Percentiles rank a stretch among this genome's conserved stretches.
Conservation (phyloP, 148 eudicot genomes). For the Camellia japonica region DNA sequence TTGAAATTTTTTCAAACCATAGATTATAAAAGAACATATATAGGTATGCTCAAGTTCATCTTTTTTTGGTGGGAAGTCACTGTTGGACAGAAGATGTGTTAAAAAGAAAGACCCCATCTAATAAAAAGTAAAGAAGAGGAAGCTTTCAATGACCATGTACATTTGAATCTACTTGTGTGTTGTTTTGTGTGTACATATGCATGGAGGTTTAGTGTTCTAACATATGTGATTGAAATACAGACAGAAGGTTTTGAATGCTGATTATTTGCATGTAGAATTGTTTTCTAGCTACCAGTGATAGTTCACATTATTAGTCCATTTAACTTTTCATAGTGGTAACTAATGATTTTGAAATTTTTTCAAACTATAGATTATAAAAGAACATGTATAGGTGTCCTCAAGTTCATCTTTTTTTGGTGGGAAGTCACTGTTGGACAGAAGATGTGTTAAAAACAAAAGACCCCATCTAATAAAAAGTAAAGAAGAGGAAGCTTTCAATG, state of each 20-base stretch:
- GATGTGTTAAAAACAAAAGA: background rate
- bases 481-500: no score
- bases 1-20: background rate
- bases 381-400: background rate
- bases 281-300: background rate
- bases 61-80: background rate
- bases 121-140: no score
- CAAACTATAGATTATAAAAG: background rate
- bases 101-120: background rate
- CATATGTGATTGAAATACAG: background rate
- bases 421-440: background rate
- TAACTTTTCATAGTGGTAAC: background rate
- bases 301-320: background rate
- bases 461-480: background rate
- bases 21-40: background rate
- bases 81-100: background rate
- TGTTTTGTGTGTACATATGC: no score
- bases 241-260: background rate
- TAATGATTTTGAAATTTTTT: background rate
- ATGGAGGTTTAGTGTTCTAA: no score
- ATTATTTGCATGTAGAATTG: no score
- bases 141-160: no score
- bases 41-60: background rate
- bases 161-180: no score
- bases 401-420: background rate